Evolutionary conservation across 192 early-diverging fungal species (phyloP), one percentile per base, ranked within the genome.

Genomic region (Entomortierella lignicola): DNA sequence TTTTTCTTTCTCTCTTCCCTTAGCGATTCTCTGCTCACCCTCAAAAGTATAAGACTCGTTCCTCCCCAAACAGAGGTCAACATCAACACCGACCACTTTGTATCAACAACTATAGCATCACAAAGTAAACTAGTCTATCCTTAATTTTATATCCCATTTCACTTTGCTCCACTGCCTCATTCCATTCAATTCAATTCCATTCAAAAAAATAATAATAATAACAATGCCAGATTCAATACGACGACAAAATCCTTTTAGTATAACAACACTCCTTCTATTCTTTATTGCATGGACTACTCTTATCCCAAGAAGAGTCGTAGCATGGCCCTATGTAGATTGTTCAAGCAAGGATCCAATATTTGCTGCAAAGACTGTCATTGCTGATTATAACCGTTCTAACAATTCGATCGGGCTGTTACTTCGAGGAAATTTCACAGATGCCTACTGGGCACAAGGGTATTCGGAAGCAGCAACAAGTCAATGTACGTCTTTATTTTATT

Each of bases 291-390:
- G 58, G 55, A n/a, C 30, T 17, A 2, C 44, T 13, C 7, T 61
- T 2, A 21, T 21, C 21, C 31, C 44, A 10, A 25, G 39, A n/a
- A 23, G 12, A 23, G 58, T 55, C 8, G 58, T 55, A 8, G 72
- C 72, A 25, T 74, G 72, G 72, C 72, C 72, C 27, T 74, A 74
- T 66, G 72, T 66, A 27, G 72, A 74, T 26, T 74, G 72, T 52
- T 66, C 72, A n/a, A 55, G 63, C 8, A 8, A 63, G 11, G 66
- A 74, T 11, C 64, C 72, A 13, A 74, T 74, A 34, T 65, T 74
- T 47, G 57, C 72, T 8, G 57, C 61, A 21, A 29, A 66, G 4
- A 29, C 6, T 17, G 72, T 55, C 29, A 61, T 47, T 3, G 72
- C 72, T 11, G 27, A 74, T 53, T 74, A 66, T 66, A 58, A 74